Evolutionary conservation across 2,329 filamentous ascomycete genomes (phyloP).

Genomic region (Paracoccidioides lutzii): DNA sequence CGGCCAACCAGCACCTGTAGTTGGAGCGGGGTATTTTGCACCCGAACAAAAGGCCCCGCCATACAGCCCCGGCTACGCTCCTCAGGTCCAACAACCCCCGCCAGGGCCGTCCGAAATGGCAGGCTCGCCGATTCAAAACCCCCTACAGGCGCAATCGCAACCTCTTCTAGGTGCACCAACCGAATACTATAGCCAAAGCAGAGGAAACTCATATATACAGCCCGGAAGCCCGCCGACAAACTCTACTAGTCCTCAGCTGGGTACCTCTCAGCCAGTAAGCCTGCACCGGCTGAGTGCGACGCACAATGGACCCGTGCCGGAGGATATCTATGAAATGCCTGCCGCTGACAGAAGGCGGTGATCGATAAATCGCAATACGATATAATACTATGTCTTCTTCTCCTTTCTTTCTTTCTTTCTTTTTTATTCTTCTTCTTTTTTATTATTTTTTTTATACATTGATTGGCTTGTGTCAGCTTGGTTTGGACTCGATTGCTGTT

Average conservation of each 20-base stretch:
- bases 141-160: conserved; percentile 1
- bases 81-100: neutral
- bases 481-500: too few relatives aligned
- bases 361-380: neutral
- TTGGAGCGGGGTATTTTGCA: conserved; percentile 9
- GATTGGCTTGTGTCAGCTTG: too few relatives aligned
- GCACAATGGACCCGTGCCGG: conserved; percentile 9
- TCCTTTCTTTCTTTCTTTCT: neutral
- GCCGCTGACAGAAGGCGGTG: neutral
- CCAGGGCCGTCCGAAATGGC: conserved; percentile 6
- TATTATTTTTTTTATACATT: neutral
- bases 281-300: conserved; percentile 7
- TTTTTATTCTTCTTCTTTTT: neutral
- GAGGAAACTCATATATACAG: conserved; percentile 3
- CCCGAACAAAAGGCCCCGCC: conserved; percentile 7
- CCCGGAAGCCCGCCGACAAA: conserved; percentile 1
- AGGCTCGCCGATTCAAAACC: conserved; percentile 3
- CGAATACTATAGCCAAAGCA: conserved; percentile 8
- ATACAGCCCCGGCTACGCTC: conserved; percentile 6
- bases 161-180: neutral
- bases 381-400: neutral
- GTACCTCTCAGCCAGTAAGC: neutral
- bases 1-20: neutral
- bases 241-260: neutral
- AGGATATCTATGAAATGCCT: conserved; percentile 12